Evolutionary conservation across 257 asterid species (phyloP), one percentile per base, ranked within the genome.

Genomic region (Solanum neorickii): DNA sequence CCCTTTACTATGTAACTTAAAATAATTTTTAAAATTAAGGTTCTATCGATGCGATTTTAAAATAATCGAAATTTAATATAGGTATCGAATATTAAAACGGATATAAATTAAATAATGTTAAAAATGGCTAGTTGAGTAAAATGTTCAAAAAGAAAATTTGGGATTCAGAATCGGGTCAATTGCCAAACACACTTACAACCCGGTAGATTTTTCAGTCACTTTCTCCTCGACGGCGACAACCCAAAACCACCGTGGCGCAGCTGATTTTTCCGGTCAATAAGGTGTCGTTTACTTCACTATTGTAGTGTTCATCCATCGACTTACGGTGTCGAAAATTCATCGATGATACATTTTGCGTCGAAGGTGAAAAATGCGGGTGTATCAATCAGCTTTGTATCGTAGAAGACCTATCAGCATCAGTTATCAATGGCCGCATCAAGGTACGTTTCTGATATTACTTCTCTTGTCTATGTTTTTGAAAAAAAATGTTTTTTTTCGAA

Each of bases 371-470:
- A 92, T 90, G 95, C 87, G 84, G 87, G 78, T 35, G 65, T 85
- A 44, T 88, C 87, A 31, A 39, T 88, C 87, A 37, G 56, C 52
- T 66, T 41, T 88, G 89, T 70, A 59, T 87, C 87, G 37, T 86
- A 82, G 83, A 87, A 82, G 59, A 87, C 84, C 88, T 66, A 23
- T 82, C 87, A 80, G 68, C 92, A 69, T 85, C 89, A 80, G 69
- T 85, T 91, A 89, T 88, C 88, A 87, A 95, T 94, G 98, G 98
- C 98, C 86, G 89, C 88, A 85, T 89, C 91, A 39, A 93, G 97
- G 98, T 90, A 78, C 78, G 56, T 37, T 85, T 82, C 44, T 42
- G 3, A 15, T 5, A 31, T 20, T 11, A 7, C 65, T 65, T 87
- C 62, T 14, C 14, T 41, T 77, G 46, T 72, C 77, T n/a, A 27